These are phyloP conservation scores for Zalerion maritima DNA, from an alignment of 495 filamentous ascomycete genomes.

Conservation along the genomic window DNA sequence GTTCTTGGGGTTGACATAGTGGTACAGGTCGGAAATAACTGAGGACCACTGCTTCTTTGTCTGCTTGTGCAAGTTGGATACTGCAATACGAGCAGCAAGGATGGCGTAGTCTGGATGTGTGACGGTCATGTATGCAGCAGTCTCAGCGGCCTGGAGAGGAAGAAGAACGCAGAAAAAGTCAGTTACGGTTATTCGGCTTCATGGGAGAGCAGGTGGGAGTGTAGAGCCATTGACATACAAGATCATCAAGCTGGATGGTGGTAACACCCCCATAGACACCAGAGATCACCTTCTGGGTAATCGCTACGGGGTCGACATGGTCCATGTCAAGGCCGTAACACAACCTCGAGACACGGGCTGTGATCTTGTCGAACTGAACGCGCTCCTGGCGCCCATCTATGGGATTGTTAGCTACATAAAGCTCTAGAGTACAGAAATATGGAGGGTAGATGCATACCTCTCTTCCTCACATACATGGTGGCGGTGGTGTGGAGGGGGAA, in stretches of 20 bases:
- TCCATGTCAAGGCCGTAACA: constrained; percentile 95
- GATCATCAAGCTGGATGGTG: constrained; percentile 86
- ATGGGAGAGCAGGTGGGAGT: constrained; percentile 1
- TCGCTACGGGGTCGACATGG: constrained; percentile 94
- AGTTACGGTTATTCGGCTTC: constrained; percentile 4
- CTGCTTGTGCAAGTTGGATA: constrained; percentile 99
- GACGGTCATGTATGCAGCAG: constrained; percentile 98
- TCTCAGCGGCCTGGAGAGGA: constrained; percentile 72
- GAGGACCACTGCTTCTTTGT: constrained; percentile 98
- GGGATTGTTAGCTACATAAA: constrained; percentile 10
- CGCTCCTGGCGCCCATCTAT: constrained; percentile 98
- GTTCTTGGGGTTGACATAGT: constrained; percentile 96
- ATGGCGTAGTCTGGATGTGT: constrained; percentile 99
- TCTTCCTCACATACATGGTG: constrained; percentile 45
- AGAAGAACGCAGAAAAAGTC: constrained; percentile 3
- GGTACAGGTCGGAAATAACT: constrained; percentile 82
- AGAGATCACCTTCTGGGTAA: constrained; percentile 97
- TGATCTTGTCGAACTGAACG: constrained; percentile 99
- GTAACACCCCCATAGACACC: constrained; percentile 98
- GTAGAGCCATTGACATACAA: constrained; percentile 44
- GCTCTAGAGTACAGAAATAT: neutral
- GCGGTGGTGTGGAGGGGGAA: constrained; percentile 5
- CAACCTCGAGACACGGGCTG: constrained; percentile 87
- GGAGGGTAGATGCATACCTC: constrained; percentile 33
- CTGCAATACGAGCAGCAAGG: constrained; percentile 93